Base-by-base conservation (phyloP, 352 stramenopile genomes). In the Globisporangium middletonii region DNA sequence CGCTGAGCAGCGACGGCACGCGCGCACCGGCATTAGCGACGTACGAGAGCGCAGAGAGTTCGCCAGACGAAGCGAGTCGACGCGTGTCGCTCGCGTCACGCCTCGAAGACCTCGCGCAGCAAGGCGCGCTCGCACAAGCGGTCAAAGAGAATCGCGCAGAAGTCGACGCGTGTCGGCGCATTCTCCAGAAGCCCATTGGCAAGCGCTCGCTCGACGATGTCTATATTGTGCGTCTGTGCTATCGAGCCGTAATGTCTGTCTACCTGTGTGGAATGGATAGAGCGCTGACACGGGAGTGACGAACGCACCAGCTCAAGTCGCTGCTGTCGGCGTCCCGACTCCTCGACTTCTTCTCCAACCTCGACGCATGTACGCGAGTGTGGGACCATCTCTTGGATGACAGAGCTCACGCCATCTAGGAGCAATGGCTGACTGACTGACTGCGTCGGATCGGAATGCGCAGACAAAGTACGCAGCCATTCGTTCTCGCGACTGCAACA, bases 281-380 rank as follows among this genome's bases (percentile, higher is more conserved):
- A 33, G 23, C 45, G 19, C 45, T 50, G 12, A 38, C 28, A n/a
- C 28, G 43, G 13, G 18, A 19, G 3, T 4, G 2, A 7, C 2
- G 16, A 15, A 44, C 16, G 50, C 28, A 16, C 16, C 62, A 92
- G 83, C 76, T 92, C 30, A 93, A 93, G 59, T 79, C 82, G 33
- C 66, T 91, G 33, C 76, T 93, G 27, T 68, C 62, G 12, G 75
- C 75, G 47, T 88, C 83, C 50, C 89, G 88, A 48, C 63, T 93
- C 33, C 79, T 89, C 58, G 71, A 89, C 43, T 90, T 91, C 62
- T 93, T 90, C 62, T 74, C 79, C 49, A 88, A 90, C 51, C 63
- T 93, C 23, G 83, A 93, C 53, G 73, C 77, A 44, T 88, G 79
- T 91, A 59, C 45, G 77, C 3, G 26, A 41, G 4, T 15, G 15